Base-by-base conservation (phyloP, 2,329 filamentous ascomycete genomes). In the Xenosphaeropsis pyriputrescens region DNA sequence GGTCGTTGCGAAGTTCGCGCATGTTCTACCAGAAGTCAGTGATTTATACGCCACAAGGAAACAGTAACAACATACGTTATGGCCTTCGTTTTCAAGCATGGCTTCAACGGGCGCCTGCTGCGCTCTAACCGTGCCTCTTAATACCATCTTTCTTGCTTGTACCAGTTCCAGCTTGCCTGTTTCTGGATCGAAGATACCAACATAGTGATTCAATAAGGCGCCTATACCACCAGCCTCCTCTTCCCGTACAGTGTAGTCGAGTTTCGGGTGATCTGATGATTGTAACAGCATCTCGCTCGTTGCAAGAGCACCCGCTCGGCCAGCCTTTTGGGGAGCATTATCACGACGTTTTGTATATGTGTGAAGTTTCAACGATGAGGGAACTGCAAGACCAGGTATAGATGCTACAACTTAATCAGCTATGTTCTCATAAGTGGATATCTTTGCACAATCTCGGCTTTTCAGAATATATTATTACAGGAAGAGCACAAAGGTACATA, bases 121-220 rank as follows among this genome's bases (percentile, higher is more conserved):
- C 29, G 70, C 59, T 39, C 72, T 65, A 22, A 76, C 72, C 18
- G 62, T 56, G 11, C 70, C 72, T 31, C 72, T 62, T 15, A 81
- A 60, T 18, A 69, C 62, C 67, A 81, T 73, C 58, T 72, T 79
- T 54, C 73, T 74, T 13, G 73, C 72, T 50, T 77, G 67, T 14
- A 79, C 61, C 26, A 81, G 63, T 46, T 78, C 62, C 32, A 81
- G 54, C 45, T 70, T 62, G 15, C 71, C 71, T 0, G 70, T 75
- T 26, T 63, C 57, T 0, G 73, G 70, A 46, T 82, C 75, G 43
- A 71, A 79, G 5, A 81, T 59, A 13, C 74, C 77, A 18, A 82
- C 57, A 50, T 75, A 82, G 54, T 81, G 74, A 38, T 73, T 77
- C 34, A 77, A 45, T 4, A 69, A 51, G 5, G 60, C 52, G 39